A percentile compares a stretch with the other conserved stretches of the same genome.
These are phyloP conservation scores for Bertia moriformis DNA, from an alignment of 2,329 filamentous ascomycete species.

Conservation along the genomic window DNA sequence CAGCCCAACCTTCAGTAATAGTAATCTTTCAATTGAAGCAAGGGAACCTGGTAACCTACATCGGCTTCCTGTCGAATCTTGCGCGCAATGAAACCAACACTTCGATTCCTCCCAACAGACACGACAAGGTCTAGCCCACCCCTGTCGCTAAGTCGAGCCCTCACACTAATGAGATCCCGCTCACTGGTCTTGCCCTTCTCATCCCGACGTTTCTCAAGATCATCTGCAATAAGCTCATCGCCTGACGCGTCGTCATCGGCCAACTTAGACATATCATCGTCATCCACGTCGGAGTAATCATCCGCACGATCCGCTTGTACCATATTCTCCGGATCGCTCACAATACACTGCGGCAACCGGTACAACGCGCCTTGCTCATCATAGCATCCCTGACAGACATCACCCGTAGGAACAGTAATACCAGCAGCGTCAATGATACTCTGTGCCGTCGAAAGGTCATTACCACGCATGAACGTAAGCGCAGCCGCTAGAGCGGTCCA, in stretches of 20 bases:
- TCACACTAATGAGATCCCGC: slow-evolving; percentile 39
- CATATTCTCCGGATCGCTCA: slow-evolving; percentile 51
- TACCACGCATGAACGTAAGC: slow-evolving; percentile 45
- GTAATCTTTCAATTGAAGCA: slow-evolving; percentile 1
- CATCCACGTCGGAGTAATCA: not conserved
- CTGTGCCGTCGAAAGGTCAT: slow-evolving; percentile 53
- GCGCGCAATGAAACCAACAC: slow-evolving; percentile 45
- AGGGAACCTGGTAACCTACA: slow-evolving; percentile 34
- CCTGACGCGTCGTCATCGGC: not conserved
- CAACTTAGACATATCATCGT: not conserved
- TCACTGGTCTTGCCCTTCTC: slow-evolving; percentile 46
- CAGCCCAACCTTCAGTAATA: no score
- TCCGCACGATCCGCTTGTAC: slow-evolving; percentile 3
- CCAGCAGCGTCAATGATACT: slow-evolving; percentile 66
- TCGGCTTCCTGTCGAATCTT: slow-evolving; percentile 48
- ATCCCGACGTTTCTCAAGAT: slow-evolving; percentile 26
- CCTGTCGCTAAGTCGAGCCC: slow-evolving; percentile 52
- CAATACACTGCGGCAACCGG: slow-evolving; percentile 50
- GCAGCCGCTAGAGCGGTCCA: slow-evolving; percentile 65
- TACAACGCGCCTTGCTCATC: slow-evolving; percentile 60
- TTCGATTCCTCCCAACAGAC: slow-evolving; percentile 40
- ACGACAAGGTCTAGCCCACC: slow-evolving; percentile 46
- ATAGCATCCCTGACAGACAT: slow-evolving; percentile 58
- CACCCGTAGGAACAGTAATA: slow-evolving; percentile 59
- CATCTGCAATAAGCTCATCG: slow-evolving; percentile 7